Percentiles rank a stretch among this genome's conserved stretches.
Conservation (phyloP, 306 rosid genomes). For the Lathyrus tuberosus region DNA sequence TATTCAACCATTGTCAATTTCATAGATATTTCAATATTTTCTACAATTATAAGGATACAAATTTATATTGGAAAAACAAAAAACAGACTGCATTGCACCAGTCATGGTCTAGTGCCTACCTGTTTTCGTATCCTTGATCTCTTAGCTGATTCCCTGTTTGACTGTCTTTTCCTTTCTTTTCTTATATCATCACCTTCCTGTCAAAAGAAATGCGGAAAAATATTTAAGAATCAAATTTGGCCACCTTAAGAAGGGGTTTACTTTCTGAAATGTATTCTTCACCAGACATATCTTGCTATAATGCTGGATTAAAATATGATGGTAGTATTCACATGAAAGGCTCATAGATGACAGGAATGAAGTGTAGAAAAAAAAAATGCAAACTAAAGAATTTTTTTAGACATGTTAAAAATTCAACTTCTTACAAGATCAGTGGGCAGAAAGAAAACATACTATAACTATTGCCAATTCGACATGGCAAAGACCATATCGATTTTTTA, state of each 20-base stretch:
- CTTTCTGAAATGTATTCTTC: slow-evolving; percentile 27
- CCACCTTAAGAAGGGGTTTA: slow-evolving; percentile 8
- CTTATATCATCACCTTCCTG: slow-evolving; percentile 56
- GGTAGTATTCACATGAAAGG: slow-evolving; percentile 1
- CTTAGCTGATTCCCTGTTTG: slow-evolving; percentile 66
- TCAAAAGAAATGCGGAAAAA: slow-evolving; percentile 33
- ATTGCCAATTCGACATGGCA: background rate
- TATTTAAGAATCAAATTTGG: slow-evolving; percentile 11
- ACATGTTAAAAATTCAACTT: slow-evolving; percentile 19
- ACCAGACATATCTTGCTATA: slow-evolving; percentile 15
- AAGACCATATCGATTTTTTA: background rate
- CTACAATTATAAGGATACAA: slow-evolving; percentile 13
- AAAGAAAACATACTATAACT: slow-evolving; percentile 2
- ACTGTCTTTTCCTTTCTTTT: slow-evolving; percentile 59
- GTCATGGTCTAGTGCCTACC: slow-evolving; percentile 45
- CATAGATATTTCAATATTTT: slow-evolving; percentile 13
- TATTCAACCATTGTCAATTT: background rate
- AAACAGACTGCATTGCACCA: background rate
- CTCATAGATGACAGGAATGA: slow-evolving; percentile 14
- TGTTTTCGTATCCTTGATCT: slow-evolving; percentile 60
- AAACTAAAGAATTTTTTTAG: background rate
- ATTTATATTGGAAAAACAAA: slow-evolving; percentile 9
- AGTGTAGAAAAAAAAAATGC: slow-evolving; percentile 6
- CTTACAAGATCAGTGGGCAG: background rate
- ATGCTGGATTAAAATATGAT: slow-evolving; percentile 2